Evolutionary conservation across 495 filamentous ascomycete species (phyloP).

Genomic region (Sphaerosporella brunnea): DNA sequence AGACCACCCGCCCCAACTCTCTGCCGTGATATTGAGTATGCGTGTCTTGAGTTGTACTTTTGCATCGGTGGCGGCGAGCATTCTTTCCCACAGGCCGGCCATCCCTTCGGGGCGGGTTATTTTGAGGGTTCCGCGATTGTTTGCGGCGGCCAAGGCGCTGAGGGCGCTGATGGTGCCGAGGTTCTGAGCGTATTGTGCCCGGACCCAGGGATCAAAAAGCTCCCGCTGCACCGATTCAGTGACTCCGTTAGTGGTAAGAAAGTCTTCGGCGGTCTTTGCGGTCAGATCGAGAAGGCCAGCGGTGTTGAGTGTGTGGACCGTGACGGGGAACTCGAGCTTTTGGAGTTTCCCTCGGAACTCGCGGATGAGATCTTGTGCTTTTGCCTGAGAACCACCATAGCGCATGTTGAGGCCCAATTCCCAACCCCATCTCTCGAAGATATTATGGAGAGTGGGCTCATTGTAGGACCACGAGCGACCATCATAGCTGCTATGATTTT

Average conservation of each 20-base stretch:
- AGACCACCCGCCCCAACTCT: conserved; percentile 21
- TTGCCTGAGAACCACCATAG: not conserved
- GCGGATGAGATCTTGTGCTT: not conserved
- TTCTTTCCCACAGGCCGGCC: conserved; percentile 84
- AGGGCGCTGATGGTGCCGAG: conserved; percentile 65
- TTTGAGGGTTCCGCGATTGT: conserved; percentile 78
- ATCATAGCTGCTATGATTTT: not conserved
- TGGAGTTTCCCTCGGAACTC: not conserved
- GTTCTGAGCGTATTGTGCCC: conserved; percentile 90
- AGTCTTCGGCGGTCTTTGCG: not conserved
- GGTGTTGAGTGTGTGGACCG: not conserved
- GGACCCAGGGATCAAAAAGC: conserved; percentile 71
- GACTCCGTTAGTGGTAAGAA: not conserved
- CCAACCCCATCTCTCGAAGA: too few relatives aligned
- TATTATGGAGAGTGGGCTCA: not conserved
- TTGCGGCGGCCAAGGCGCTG: conserved; percentile 28
- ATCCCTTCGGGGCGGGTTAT: conserved; percentile 56
- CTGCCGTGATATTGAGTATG: conserved; percentile 40
- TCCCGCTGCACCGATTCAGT: conserved; percentile 45
- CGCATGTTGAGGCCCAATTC: not conserved
- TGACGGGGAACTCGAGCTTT: not conserved
- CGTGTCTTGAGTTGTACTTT: conserved; percentile 45
- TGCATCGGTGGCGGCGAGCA: conserved; percentile 47
- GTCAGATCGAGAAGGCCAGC: not conserved
- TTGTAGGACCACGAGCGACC: not conserved